Conservation (phyloP, 495 filamentous ascomycete species). For the Aspergillus leporis region DNA sequence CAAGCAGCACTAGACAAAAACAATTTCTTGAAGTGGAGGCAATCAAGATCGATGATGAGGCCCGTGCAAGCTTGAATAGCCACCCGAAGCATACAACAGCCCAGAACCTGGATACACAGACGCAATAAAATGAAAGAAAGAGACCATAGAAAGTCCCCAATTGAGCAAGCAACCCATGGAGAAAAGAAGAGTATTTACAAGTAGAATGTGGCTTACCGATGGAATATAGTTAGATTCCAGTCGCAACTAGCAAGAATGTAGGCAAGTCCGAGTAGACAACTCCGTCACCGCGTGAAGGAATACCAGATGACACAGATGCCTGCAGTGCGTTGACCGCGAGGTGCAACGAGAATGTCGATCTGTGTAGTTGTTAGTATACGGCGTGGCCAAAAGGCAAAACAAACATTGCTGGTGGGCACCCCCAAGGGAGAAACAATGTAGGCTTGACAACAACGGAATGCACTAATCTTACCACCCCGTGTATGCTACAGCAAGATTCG, state of each 20-base stretch:
- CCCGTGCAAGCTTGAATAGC: background rate
- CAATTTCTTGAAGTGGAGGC: background rate
- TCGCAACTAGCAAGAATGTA: conserved; percentile 18
- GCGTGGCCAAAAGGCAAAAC: conserved; percentile 10
- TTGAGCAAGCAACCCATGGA: background rate
- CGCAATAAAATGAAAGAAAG: background rate
- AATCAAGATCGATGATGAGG: background rate
- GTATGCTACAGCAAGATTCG: conserved; percentile 1
- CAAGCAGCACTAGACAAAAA: background rate
- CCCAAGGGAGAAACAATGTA: conserved; percentile 21
- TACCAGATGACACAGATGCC: conserved; percentile 14
- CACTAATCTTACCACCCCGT: background rate
- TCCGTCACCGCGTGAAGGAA: conserved; percentile 14
- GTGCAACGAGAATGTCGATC: conserved; percentile 24
- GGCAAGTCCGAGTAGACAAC: conserved; percentile 13
- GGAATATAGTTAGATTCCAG: conserved; percentile 19
- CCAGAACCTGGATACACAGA: background rate
- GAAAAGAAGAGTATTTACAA: conserved; percentile 4
- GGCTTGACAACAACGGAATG: conserved; percentile 24
- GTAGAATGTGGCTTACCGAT: conserved; percentile 19
- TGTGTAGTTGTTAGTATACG: conserved; percentile 14
- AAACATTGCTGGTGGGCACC: conserved; percentile 13
- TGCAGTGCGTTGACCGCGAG: conserved; percentile 10
- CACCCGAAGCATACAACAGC: background rate
- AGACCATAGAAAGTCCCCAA: background rate